Conservation (phyloP, 257 asterid species). For the Datura wrightii region DNA sequence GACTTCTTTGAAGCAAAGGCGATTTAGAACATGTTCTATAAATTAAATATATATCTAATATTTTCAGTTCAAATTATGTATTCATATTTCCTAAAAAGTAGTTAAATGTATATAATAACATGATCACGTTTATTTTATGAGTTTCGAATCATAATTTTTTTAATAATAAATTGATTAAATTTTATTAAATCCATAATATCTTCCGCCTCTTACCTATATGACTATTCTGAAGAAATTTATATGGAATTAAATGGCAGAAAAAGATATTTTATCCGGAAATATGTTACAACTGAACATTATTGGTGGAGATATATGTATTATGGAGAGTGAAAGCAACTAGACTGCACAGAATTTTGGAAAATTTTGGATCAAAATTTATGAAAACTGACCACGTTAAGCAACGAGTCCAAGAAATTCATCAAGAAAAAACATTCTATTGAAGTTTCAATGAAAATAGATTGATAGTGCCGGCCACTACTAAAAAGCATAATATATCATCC, state of each 20-base stretch:
- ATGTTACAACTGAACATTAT: background rate
- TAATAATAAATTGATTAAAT: too few relatives aligned
- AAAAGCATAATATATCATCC: constrained; percentile 24
- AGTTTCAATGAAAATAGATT: constrained; percentile 34
- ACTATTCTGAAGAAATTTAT: background rate
- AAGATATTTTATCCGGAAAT: background rate
- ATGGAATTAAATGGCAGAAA: background rate
- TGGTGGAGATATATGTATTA: constrained; percentile 10
- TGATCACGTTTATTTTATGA: too few relatives aligned
- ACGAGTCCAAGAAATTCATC: background rate
- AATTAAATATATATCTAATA: too few relatives aligned
- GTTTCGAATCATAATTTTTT: too few relatives aligned
- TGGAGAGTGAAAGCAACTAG: constrained; percentile 21
- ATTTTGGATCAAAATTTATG: background rate
- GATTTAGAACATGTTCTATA: too few relatives aligned
- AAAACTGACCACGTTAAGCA: constrained; percentile 10
- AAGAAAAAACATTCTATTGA: background rate
- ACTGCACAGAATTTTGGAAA: background rate
- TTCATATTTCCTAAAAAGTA: too few relatives aligned
- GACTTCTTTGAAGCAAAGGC: too few relatives aligned
- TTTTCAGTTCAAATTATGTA: too few relatives aligned
- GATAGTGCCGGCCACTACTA: constrained; percentile 60
- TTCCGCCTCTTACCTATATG: too few relatives aligned
- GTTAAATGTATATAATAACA: too few relatives aligned
- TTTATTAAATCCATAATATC: too few relatives aligned